Evolutionary conservation across 495 filamentous ascomycete species (phyloP).

Genomic region (Aspergillus conjunctus): DNA sequence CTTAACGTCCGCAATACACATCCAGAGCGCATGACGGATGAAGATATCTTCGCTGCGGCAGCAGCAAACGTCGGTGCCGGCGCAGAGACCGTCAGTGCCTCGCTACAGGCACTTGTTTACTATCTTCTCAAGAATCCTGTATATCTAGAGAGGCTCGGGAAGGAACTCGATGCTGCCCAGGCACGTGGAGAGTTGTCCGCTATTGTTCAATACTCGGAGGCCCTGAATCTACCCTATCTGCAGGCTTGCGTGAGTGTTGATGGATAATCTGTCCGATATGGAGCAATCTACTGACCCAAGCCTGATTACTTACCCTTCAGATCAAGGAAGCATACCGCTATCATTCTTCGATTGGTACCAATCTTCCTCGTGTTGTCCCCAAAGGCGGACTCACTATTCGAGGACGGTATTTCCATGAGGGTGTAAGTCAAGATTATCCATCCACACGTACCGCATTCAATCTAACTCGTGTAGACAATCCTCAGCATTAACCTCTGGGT

Average conservation of each 20-base stretch:
- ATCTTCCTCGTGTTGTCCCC: slow-evolving; percentile 37
- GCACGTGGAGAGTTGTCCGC: slow-evolving; percentile 28
- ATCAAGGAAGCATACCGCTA: slow-evolving; percentile 59
- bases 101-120: slow-evolving; percentile 45
- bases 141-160: slow-evolving; percentile 28
- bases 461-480: slow-evolving; percentile 27
- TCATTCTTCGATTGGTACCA: slow-evolving; percentile 30
- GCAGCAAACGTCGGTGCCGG: slow-evolving; percentile 47
- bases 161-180: slow-evolving; percentile 42
- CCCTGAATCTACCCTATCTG: slow-evolving; percentile 36
- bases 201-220: slow-evolving; percentile 30
- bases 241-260: slow-evolving; percentile 36
- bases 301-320: slow-evolving; percentile 14
- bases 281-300: background rate
- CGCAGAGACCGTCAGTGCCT: slow-evolving; percentile 45
- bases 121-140: slow-evolving; percentile 35
- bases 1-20: slow-evolving; percentile 36
- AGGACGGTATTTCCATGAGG: slow-evolving; percentile 39
- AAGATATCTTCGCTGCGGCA: slow-evolving; percentile 41
- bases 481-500: slow-evolving; percentile 50
- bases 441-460: background rate
- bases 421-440: slow-evolving; percentile 27
- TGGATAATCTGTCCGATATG: background rate
- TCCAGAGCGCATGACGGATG: slow-evolving; percentile 43
- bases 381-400: slow-evolving; percentile 33